These are phyloP conservation scores for Cryptococcus depauperatus DNA, from an alignment of 1,284 basidiomycete species.

Conservation along the genomic window DNA sequence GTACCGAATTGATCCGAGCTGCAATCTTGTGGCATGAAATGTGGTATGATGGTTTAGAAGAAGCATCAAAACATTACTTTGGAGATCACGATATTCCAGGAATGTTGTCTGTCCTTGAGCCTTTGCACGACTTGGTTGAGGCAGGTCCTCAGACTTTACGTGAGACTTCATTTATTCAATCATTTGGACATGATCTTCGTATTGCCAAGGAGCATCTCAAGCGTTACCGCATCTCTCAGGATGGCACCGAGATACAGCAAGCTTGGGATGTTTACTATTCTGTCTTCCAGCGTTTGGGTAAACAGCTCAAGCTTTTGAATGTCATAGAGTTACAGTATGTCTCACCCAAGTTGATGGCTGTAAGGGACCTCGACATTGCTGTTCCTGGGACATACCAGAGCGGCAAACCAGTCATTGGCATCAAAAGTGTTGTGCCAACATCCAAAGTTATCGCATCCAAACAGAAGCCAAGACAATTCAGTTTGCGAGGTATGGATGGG, in stretches of 20 bases:
- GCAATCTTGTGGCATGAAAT: slow-evolving; percentile 99
- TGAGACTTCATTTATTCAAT: slow-evolving; percentile 92
- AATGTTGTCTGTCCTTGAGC: slow-evolving; percentile 92
- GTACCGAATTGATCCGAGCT: slow-evolving; percentile 90
- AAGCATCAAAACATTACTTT: slow-evolving; percentile 94
- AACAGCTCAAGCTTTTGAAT: slow-evolving; percentile 81
- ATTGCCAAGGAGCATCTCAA: slow-evolving; percentile 91
- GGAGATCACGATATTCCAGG: slow-evolving; percentile 98
- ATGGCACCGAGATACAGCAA: slow-evolving; percentile 84
- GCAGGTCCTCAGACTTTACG: slow-evolving; percentile 90
- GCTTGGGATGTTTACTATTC: slow-evolving; percentile 99
- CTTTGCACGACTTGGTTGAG: slow-evolving; percentile 89
- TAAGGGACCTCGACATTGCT: slow-evolving; percentile 83
- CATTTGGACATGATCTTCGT: slow-evolving; percentile 84
- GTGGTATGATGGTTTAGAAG: slow-evolving; percentile 98
- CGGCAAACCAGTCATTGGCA: slow-evolving; percentile 76
- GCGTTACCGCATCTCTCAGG: slow-evolving; percentile 77
- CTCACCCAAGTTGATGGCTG: slow-evolving; percentile 83
- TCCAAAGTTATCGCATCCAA: slow-evolving; percentile 95
- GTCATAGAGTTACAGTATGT: slow-evolving; percentile 96
- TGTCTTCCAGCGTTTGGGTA: slow-evolving; percentile 92
- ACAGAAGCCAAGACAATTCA: slow-evolving; percentile 86
- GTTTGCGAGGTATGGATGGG: slow-evolving; percentile 84
- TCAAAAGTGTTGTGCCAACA: slow-evolving; percentile 75
- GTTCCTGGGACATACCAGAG: slow-evolving; percentile 94